Base-by-base conservation (phyloP, 73 alveolate genomes). In the Paramecium bursaria region DNA sequence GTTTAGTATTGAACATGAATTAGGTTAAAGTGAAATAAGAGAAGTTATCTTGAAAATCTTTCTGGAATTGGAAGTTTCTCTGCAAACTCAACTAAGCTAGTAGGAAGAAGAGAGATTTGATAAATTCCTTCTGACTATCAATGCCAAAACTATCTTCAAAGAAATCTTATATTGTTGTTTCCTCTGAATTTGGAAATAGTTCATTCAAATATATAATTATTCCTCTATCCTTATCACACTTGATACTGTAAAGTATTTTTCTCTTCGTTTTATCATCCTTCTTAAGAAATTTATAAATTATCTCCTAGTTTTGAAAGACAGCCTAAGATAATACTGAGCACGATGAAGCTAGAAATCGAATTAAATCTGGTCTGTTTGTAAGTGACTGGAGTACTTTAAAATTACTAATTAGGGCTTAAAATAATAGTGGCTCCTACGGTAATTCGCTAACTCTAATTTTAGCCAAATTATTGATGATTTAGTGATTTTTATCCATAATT, bases 221-320 rank as follows among this genome's bases (percentile, higher is more conserved):
- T 25, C 35, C 35, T 46, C 44, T 67, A 4, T 67, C 82, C 10
- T 31, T 47, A 33, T 67, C 82, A 39, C 33, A 35, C 2, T 39
- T 22, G 22, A 35, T 39, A 39, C 50, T 67, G 42, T 39, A 39
- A 25, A 67, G 33, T 7, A 47, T 31, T 39, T 31, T 17, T 14
- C 9, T 42, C 23, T 42, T 67, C 25, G 33, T 21, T 21, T 11
- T 5, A 39, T 5, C 14, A 39, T 39, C 49, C 11, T 31, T 27
- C 2, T 19, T 35, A 3, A 67, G 27, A 1, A 35, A 15, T 26
- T 67, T 67, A 42, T 39, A 67, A 1, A 67, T 23, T 26, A 67
- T 67, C 11, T 67, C 82, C 44, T 67, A 35, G 44, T 67, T 67
- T 31, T 53, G 60, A 67, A 33, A 67, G 17, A 67, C 35, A 19